Evolutionary conservation across 2,329 filamentous ascomycete genomes (phyloP).

Genomic region (Ascochyta rabiei): DNA sequence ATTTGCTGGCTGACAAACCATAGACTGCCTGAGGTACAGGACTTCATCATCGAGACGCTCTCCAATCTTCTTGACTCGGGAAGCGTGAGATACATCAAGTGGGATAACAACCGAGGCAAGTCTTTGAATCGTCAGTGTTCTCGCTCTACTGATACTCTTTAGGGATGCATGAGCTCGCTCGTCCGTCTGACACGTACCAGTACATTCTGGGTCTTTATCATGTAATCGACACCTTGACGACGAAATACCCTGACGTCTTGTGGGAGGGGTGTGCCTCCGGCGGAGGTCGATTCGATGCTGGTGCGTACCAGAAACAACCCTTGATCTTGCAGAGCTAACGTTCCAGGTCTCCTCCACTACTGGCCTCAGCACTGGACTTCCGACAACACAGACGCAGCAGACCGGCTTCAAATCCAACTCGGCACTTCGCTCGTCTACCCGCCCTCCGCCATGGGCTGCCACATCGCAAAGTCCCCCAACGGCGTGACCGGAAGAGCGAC

Average conservation of each 20-base stretch:
- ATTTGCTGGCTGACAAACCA: too few relatives aligned
- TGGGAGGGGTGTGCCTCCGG: conserved; percentile 72
- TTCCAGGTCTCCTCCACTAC: conserved; percentile 63
- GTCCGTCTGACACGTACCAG: conserved; percentile 60
- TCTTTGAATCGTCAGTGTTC: too few relatives aligned
- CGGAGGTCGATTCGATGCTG: conserved; percentile 67
- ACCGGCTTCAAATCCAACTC: conserved; percentile 67
- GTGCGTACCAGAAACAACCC: neutral
- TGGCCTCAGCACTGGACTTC: conserved; percentile 71
- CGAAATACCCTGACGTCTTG: conserved; percentile 64
- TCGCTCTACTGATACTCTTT: neutral
- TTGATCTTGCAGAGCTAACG: neutral
- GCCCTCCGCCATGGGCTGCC: conserved; percentile 68
- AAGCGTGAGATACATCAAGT: conserved; percentile 67
- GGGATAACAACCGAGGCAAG: conserved; percentile 68
- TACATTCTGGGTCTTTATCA: conserved; percentile 70
- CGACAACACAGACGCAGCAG: conserved; percentile 67
- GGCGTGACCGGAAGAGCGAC: conserved; percentile 61
- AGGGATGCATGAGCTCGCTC: conserved; percentile 63
- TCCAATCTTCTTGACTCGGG: conserved; percentile 61
- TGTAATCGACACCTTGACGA: conserved; percentile 66
- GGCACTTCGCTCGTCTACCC: conserved; percentile 69
- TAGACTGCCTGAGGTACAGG: conserved; percentile 64
- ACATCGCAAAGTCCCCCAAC: conserved; percentile 67
- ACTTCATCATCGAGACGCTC: conserved; percentile 64